Conservation (phyloP, 768 basidiomycete species). For the Pulveroboletus sp. region DNA sequence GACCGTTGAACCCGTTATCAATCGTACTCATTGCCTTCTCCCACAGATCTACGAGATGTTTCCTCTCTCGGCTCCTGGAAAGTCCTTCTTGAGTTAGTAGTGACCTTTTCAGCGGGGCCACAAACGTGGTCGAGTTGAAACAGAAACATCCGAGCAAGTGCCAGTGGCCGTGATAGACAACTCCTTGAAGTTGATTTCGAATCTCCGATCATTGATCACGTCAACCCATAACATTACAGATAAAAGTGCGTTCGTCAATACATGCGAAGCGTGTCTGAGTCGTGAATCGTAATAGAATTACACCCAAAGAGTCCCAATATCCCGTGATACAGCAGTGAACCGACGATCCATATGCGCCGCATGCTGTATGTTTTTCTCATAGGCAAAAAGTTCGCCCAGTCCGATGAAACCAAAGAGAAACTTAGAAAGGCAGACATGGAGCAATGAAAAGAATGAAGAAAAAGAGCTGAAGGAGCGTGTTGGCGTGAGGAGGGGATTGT, state of each 20-base stretch:
- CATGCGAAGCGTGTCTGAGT: slow-evolving; percentile 4
- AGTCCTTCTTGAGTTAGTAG: too few relatives aligned
- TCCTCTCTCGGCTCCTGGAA: too few relatives aligned
- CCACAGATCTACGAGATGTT: too few relatives aligned
- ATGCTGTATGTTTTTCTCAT: background rate
- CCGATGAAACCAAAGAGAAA: slow-evolving; percentile 3
- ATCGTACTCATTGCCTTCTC: too few relatives aligned
- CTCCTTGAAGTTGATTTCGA: too few relatives aligned
- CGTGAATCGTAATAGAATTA: slow-evolving; percentile 14
- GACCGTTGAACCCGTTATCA: too few relatives aligned
- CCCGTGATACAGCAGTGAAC: slow-evolving; percentile 2
- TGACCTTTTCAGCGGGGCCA: too few relatives aligned
- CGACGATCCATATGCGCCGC: slow-evolving; percentile 14
- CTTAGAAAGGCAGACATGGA: background rate
- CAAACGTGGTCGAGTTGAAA: too few relatives aligned
- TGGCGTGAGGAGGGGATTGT: background rate
- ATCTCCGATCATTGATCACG: too few relatives aligned
- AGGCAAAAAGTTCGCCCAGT: background rate
- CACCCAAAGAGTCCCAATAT: slow-evolving; percentile 20
- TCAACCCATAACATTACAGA: slow-evolving; percentile 19
- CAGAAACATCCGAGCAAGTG: too few relatives aligned
- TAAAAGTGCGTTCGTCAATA: slow-evolving; percentile 14
- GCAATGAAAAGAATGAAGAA: background rate
- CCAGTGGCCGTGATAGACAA: too few relatives aligned
- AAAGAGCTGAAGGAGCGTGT: slow-evolving; percentile 11